Base-by-base conservation (phyloP, 495 filamentous ascomycete genomes). In the Penicillium dipodomyicola region DNA sequence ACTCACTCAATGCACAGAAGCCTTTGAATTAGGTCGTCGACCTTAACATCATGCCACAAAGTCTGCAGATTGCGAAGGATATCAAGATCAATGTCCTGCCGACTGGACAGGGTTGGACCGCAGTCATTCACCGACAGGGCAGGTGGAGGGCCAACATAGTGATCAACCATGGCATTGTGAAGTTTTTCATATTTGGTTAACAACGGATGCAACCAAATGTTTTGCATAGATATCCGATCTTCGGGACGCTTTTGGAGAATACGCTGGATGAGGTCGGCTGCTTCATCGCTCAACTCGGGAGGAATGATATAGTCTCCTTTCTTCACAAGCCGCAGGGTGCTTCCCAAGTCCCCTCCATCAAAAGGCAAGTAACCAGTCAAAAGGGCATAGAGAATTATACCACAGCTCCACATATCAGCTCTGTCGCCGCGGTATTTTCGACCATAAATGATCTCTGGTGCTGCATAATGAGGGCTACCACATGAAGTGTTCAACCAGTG, bases 391-490 rank as follows among this genome's bases (percentile, higher is more conserved):
- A 99, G 73, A 30, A 97, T 91, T 6, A 97, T 86, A 7, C 94
- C 94, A 68, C 92, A 88, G 70, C 91, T 96, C 94, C 94, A 98
- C 52, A 96, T 87, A 62, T 99, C 94, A 0, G 87, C 89, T 62
- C 82, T 84, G 50, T 87, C 85, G 17, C 92, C 95, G 58, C 89
- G 86, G 65, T 99, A 99, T 23, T 73, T 73, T 23, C 77, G 70
- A 10, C 81, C 82, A 29, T 81, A 76, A 25, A 96, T 85, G 44
- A 99, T 83, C 68, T 99, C 94, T 1, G 94, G 94, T 1, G 94
- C 91, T 3, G 91, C 92, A 63, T 97, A 97, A 71, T 97, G 94
- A 5, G 93, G 93, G 57, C 95, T 97, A 41, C 94, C 94, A 65
- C 94, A 99, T 2, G 92, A 90, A 0, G 93, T 96, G 37, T 80